Conservation (phyloP, 1,139 yeast species). For the Kluyveromyces marxianus region DNA sequence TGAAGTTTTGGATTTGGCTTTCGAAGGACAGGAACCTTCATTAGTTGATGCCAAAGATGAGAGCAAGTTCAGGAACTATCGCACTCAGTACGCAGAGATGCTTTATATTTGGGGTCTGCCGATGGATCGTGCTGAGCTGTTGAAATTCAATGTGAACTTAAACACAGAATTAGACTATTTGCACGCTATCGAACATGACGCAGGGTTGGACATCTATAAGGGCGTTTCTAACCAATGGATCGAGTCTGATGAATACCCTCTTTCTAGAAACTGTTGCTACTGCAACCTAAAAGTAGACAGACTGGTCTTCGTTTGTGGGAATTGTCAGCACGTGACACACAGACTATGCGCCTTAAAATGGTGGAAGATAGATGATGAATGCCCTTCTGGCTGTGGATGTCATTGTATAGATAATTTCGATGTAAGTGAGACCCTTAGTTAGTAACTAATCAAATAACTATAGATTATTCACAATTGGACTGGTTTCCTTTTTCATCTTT, state of each 20-base stretch:
- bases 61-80: conserved; percentile 41
- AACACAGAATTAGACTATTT: conserved; percentile 17
- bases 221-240: conserved; percentile 23
- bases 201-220: conserved; percentile 14
- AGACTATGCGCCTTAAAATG: conserved; percentile 71
- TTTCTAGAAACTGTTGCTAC: conserved; percentile 41
- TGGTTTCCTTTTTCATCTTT: no score
- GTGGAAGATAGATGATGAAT: conserved; percentile 63
- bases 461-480: no score
- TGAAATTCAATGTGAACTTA: conserved; percentile 60
- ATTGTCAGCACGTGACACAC: conserved; percentile 76
- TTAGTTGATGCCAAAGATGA: conserved; percentile 44
- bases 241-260: conserved; percentile 22
- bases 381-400: conserved; percentile 93
- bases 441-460: no score
- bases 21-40: conserved; percentile 39
- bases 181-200: conserved; percentile 8
- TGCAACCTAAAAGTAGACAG: conserved; percentile 58
- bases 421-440: conserved; percentile 2
- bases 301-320: conserved; percentile 58
- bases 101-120: conserved; percentile 80
- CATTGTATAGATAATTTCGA: conserved; percentile 40
- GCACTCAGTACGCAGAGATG: conserved; percentile 75
- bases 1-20: conserved; percentile 44
- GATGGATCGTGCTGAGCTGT: conserved; percentile 63